Base-by-base conservation (phyloP, 345 rosid genomes). In the Citrus glauca region DNA sequence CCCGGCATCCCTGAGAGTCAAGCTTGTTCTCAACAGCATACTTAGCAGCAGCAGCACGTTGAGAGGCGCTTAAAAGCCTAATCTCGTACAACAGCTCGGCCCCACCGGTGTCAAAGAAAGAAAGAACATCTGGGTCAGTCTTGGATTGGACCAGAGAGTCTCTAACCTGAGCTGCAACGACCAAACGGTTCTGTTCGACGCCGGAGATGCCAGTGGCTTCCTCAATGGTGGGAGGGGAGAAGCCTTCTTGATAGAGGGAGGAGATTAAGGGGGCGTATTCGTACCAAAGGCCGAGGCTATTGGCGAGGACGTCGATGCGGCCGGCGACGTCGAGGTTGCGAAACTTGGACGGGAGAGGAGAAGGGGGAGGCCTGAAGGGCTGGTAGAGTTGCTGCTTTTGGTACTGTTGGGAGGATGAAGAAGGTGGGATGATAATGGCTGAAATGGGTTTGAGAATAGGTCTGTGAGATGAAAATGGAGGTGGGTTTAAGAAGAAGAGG, bases 251-350 rank as follows among this genome's bases (percentile, higher is more conserved):
- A 84, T 90, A 59, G 16, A 96, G 89, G 17, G 91, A 84, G 22
- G 97, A 66, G n/a, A 96, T 93, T 30, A 96, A 88, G 0, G 97
- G 94, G 22, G 99, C 97, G 82, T 89, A 96, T 66, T 92, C 96
- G 85, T 82, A 92, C 97, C 99, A 95, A 77, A 86, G 90, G 53
- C 94, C 99, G 65, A 88, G 82, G 42, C 98, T 92, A 75, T 87
- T 89, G 33, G 96, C 30, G 73, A 95, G 94, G 84, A 91, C 83
- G 22, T 93, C 93, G 79, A 95, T 81, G 76, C 92, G 93, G 16
- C 78, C 82, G 72, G 87, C 80, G 70, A 79, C 9, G 85, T 93
- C 99, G 63, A 95, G 96, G 38, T 90, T 78, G 60, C 87, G 85
- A 90, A 79, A 93, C 10, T 91, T 57, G 1, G 88, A 17, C 13